phyloP scores from a whole-genome alignment of 331 rosid species.

The Prunus yedoensis region DNA sequence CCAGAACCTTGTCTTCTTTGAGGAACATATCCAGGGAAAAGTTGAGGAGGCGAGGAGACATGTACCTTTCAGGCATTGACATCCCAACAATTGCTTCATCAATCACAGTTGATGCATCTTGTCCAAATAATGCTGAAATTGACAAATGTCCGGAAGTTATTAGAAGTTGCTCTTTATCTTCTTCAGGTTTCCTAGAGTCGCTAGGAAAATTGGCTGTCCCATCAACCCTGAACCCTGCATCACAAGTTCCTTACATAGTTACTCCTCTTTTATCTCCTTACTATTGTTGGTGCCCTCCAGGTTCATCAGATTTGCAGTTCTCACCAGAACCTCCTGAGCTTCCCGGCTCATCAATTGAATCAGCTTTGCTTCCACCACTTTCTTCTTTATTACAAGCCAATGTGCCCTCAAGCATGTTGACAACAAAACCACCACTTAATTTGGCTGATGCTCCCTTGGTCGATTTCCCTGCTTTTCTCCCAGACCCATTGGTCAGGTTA shows the following conservation, averaged over 20 bases:
- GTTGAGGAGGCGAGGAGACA: slow-evolving; percentile 64
- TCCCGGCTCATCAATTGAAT: slow-evolving; percentile 28
- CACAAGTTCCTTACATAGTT: slow-evolving; percentile 44
- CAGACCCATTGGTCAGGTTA: slow-evolving; percentile 70
- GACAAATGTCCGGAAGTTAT: slow-evolving; percentile 41
- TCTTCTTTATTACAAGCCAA: slow-evolving; percentile 60
- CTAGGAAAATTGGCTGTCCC: slow-evolving; percentile 48
- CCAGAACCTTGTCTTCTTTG: slow-evolving; percentile 57
- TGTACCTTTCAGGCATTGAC: slow-evolving; percentile 39
- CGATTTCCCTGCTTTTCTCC: slow-evolving; percentile 79
- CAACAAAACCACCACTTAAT: slow-evolving; percentile 56
- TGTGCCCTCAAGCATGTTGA: slow-evolving; percentile 53
- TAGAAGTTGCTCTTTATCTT: slow-evolving; percentile 34
- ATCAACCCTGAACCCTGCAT: slow-evolving; percentile 40
- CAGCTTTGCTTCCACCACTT: slow-evolving; percentile 56
- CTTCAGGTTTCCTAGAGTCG: slow-evolving; percentile 59
- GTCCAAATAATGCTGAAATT: slow-evolving; percentile 34
- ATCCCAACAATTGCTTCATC: slow-evolving; percentile 40
- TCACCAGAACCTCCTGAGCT: slow-evolving; percentile 44
- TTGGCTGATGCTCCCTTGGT: slow-evolving; percentile 42
- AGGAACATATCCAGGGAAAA: slow-evolving; percentile 75
- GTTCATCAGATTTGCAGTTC: slow-evolving; percentile 47
- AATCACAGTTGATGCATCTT: slow-evolving; percentile 28
- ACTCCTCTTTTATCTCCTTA: slow-evolving; percentile 77
- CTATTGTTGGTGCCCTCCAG: slow-evolving; percentile 94